Base-by-base conservation (phyloP, 306 rosid species). In the Rubus parviflorus region DNA sequence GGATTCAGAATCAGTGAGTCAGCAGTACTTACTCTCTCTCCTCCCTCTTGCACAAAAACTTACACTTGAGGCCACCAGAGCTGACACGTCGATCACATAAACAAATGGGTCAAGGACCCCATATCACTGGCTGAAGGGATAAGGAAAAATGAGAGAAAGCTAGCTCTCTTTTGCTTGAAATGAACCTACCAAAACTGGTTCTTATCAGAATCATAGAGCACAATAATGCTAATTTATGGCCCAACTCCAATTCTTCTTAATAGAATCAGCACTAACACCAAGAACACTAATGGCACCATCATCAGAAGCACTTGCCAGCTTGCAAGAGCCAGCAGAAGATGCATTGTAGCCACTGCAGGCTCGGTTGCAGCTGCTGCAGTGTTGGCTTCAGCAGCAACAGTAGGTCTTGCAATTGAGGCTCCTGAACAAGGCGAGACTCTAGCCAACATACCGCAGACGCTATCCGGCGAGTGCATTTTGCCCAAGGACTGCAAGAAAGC, bases 361-460 rank as follows among this genome's bases (percentile, higher is more conserved):
- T 75, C 87, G 41, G 79, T 85, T 23, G 79, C 94, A 14, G 86
- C 89, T 20, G 86, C 89, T 22, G 84, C 64, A 0, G 64, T 87
- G 72, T 74, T 86, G 13, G 76, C 81, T 49, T 85, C 91, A 7
- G 51, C 81, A 4, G 38, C 69, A 7, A 80, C 82, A 14, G 71
- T 83, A 7, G 82, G 76, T 4, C 81, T 60, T 0, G 79, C 74
- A n/a, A 41, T 45, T 22, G 79, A 53, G 60, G 87, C 84, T n/a
- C 79, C 81, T 19, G 75, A 63, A 16, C 77, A 83, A 68, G 66
- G 78, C 11, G 94, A 80, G 74, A 94, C 96, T 22, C 89, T 95
- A 5, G 75, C 87, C 13, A 95, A 95, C 85, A 80, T 95, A 72
- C 98, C 97, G 10, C 98, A 95, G 84, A 89, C 88, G 35, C 88